phyloP scores from a whole-genome alignment of 371 early-diverging fungal genomes.

The Mucor racemosus region DNA sequence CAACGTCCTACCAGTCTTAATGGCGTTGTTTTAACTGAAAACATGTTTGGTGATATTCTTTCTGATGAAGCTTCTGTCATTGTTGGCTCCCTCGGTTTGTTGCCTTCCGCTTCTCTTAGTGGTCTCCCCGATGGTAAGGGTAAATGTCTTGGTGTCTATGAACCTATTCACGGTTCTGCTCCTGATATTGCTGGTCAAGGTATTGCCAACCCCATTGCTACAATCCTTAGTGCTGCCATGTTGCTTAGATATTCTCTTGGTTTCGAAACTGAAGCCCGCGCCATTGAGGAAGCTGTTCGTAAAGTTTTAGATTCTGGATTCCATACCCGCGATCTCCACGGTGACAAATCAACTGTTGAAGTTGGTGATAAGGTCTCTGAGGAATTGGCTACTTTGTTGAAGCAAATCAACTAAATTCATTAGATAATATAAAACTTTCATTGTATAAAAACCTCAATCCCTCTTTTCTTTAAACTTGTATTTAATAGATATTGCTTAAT shows the following conservation, averaged over 20 bases:
- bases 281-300: slow-evolving; percentile 90
- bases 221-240: slow-evolving; percentile 95
- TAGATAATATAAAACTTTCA: slow-evolving; percentile 5
- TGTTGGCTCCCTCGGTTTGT: slow-evolving; percentile 91
- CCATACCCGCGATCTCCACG: slow-evolving; percentile 91
- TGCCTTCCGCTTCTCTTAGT: slow-evolving; percentile 91
- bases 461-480: not conserved
- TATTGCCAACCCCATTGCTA: slow-evolving; percentile 96
- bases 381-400: slow-evolving; percentile 67
- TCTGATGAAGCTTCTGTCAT: slow-evolving; percentile 94
- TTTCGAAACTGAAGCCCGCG: slow-evolving; percentile 84
- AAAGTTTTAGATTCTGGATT: slow-evolving; percentile 87
- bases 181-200: slow-evolving; percentile 97
- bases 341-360: slow-evolving; percentile 79
- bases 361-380: slow-evolving; percentile 90
- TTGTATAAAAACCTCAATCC: not conserved
- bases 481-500: not conserved
- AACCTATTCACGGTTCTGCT: slow-evolving; percentile 98
- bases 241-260: slow-evolving; percentile 93
- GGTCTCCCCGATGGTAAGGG: slow-evolving; percentile 80
- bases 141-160: slow-evolving; percentile 88
- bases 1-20: slow-evolving; percentile 88
- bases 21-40: slow-evolving; percentile 95
- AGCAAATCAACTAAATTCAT: slow-evolving; percentile 20
- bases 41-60: slow-evolving; percentile 98